Conservation (phyloP, 2,329 filamentous ascomycete species). For the Drechslerella coelobrocha region DNA sequence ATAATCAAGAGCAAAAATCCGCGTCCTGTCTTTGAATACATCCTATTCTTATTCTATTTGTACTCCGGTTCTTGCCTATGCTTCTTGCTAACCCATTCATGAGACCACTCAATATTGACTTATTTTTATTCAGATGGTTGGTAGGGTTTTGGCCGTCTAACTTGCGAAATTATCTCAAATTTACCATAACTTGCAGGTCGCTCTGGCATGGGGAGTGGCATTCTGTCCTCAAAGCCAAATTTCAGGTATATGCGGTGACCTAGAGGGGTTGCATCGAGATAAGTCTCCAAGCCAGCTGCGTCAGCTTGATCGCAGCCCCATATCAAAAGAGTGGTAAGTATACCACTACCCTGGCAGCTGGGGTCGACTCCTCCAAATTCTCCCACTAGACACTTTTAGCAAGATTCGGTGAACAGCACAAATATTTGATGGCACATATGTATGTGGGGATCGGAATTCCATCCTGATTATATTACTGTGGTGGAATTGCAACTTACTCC, state of each 20-base stretch:
- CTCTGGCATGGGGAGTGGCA: not conserved
- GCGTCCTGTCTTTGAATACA: too few relatives aligned
- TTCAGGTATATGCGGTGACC: not conserved
- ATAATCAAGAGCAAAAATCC: too few relatives aligned
- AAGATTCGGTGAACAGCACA: not conserved
- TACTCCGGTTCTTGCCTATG: too few relatives aligned
- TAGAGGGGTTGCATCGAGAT: not conserved
- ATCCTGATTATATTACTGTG: not conserved
- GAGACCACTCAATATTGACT: too few relatives aligned
- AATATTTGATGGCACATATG: not conserved
- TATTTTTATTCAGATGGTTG: too few relatives aligned
- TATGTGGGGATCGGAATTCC: not conserved
- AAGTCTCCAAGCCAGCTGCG: not conserved
- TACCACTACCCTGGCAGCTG: not conserved
- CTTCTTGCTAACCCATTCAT: too few relatives aligned
- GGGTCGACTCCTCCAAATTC: slow-evolving; percentile 14
- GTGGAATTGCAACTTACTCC: slow-evolving; percentile 5
- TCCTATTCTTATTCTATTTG: too few relatives aligned
- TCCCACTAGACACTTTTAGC: not conserved
- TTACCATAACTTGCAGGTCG: not conserved
- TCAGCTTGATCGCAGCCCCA: slow-evolving; percentile 19
- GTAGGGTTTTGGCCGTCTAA: not conserved
- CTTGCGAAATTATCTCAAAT: not conserved
- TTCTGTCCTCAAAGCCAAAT: not conserved
- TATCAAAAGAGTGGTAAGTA: slow-evolving; percentile 1